A percentile compares a stretch with the other conserved stretches of the same genome.
Evolutionary conservation across 2,329 filamentous ascomycete genomes (phyloP).

Genomic region (Biscogniauxia marginata): DNA sequence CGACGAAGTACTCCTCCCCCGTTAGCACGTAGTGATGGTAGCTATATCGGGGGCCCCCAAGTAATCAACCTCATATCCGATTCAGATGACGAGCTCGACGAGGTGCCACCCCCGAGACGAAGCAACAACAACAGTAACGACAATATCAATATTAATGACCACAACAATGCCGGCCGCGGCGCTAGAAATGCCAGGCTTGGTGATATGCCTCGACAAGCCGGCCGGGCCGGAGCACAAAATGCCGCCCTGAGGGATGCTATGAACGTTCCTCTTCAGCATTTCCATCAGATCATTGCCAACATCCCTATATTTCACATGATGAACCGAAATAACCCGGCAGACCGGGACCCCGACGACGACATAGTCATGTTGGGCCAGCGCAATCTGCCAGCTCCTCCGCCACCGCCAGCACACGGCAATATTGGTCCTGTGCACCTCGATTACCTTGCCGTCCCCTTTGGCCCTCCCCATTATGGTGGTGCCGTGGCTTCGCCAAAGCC

Average conservation of each 20-base stretch:
- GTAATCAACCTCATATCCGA: constrained; percentile 32
- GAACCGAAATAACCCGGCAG: constrained; percentile 3
- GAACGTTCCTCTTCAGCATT: constrained; percentile 5
- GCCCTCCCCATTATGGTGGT: constrained; percentile 1
- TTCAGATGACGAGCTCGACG: constrained; percentile 25
- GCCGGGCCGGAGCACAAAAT: constrained; percentile 1
- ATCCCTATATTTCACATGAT: constrained; percentile 23
- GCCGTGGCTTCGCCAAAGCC: constrained; percentile 38
- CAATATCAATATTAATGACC: constrained; percentile 2
- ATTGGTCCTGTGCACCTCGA: constrained; percentile 25
- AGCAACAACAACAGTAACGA: constrained; percentile 2
- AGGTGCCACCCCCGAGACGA: constrained; percentile 5
- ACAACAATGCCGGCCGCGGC: not conserved
- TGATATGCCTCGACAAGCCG: constrained; percentile 5
- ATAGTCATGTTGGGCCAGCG: constrained; percentile 26
- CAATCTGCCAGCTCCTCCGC: constrained; percentile 8
- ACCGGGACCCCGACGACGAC: constrained; percentile 22
- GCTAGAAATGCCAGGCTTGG: constrained; percentile 9
- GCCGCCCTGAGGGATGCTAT: too few species aligned
- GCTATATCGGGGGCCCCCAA: constrained; percentile 22
- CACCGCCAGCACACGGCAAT: constrained; percentile 1
- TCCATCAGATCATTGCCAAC: constrained; percentile 16
- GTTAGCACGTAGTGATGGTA: constrained; percentile 30
- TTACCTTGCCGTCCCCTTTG: constrained; percentile 25
- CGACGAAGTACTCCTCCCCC: constrained; percentile 24